A percentile compares a stretch with the other conserved stretches of the same genome.
phyloP scores from a whole-genome alignment of 2,329 filamentous ascomycete species.

The Calonectria hawksworthii region DNA sequence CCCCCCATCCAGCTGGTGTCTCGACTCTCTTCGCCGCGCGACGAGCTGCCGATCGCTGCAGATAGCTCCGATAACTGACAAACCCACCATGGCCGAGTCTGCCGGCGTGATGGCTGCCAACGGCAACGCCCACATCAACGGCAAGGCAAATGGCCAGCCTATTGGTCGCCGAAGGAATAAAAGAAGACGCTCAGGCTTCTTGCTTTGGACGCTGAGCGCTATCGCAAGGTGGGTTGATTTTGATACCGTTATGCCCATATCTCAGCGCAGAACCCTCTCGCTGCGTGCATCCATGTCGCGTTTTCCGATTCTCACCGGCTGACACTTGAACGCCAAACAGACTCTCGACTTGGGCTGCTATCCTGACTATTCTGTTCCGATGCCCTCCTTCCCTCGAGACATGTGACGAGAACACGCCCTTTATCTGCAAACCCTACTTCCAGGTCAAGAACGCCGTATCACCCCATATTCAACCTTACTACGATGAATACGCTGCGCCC shows the following conservation, averaged over 20 bases:
- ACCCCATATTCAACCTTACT: conserved; percentile 88
- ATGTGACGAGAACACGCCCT: conserved; percentile 78
- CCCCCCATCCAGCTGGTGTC: conserved; percentile 27
- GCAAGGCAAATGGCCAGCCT: conserved; percentile 50
- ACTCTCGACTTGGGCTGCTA: conserved; percentile 86
- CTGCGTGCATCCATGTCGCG: conserved; percentile 16
- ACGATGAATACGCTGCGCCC: conserved; percentile 84
- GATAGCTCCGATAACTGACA: conserved; percentile 32
- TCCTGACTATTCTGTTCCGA: conserved; percentile 84
- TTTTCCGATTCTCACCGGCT: conserved; percentile 19
- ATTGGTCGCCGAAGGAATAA: conserved; percentile 37
- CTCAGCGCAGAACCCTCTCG: neutral
- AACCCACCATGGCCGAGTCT: conserved; percentile 53
- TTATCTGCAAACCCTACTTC: conserved; percentile 88
- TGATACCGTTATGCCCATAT: neutral
- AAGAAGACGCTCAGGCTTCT: conserved; percentile 46
- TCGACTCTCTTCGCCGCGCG: conserved; percentile 28
- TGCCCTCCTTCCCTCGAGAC: conserved; percentile 81
- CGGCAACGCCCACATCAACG: conserved; percentile 54
- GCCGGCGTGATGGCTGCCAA: conserved; percentile 54
- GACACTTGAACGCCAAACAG: conserved; percentile 60
- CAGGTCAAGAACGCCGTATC: conserved; percentile 72
- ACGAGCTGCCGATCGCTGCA: conserved; percentile 25
- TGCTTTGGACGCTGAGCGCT: conserved; percentile 60
- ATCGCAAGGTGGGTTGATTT: conserved; percentile 65